phyloP scores from a whole-genome alignment of 306 rosid genomes.

The Cicer yamashitae region DNA sequence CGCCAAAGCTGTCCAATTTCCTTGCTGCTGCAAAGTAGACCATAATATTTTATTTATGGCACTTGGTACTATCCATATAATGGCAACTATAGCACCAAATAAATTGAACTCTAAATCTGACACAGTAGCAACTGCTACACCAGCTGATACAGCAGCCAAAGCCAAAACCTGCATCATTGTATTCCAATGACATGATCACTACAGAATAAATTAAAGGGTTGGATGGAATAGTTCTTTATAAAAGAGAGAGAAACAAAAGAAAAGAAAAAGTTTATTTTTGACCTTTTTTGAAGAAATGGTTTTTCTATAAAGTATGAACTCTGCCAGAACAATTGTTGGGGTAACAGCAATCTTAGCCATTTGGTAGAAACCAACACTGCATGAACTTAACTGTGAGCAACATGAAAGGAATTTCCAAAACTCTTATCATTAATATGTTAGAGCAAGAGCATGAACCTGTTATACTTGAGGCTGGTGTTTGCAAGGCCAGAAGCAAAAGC shows the following conservation, averaged over 20 bases:
- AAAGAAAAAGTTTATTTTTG: constrained; percentile 10
- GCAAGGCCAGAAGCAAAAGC: constrained; percentile 98
- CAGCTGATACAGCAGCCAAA: constrained; percentile 68
- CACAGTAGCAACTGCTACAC: constrained; percentile 90
- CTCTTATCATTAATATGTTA: not conserved
- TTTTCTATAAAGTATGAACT: constrained; percentile 75
- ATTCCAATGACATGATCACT: constrained; percentile 38
- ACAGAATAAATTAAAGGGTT: not conserved
- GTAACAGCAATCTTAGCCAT: constrained; percentile 99
- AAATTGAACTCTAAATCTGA: constrained; percentile 90
- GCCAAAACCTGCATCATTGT: constrained; percentile 75
- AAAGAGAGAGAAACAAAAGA: constrained; percentile 2
- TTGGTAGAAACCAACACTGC: constrained; percentile 97
- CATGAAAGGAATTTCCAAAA: not conserved
- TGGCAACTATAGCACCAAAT: constrained; percentile 73
- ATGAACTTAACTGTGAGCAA: constrained; percentile 46
- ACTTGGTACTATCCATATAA: constrained; percentile 86
- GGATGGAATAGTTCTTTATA: constrained; percentile 5
- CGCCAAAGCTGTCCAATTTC: constrained; percentile 95
- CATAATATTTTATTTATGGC: constrained; percentile 85
- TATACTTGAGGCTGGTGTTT: constrained; percentile 88
- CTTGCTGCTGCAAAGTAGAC: constrained; percentile 87
- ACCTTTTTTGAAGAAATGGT: constrained; percentile 74
- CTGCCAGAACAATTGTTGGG: constrained; percentile 87
- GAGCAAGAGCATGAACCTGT: constrained; percentile 62